phyloP scores from a whole-genome alignment of 257 asterid species.

The Ophiorrhiza pumila region DNA sequence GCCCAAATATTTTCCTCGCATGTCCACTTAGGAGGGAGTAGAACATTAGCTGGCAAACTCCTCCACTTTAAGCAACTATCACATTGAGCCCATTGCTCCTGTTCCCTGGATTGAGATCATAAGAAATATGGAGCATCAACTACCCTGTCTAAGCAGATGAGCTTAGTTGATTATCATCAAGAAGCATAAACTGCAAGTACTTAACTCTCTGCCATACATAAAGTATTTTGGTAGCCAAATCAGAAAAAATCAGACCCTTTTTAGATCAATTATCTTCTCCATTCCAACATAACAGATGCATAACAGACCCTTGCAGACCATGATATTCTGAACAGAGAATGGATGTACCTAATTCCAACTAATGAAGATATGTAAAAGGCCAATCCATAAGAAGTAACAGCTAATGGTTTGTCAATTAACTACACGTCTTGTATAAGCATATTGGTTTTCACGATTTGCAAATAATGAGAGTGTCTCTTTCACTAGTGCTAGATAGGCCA shows the following conservation, averaged over 20 bases:
- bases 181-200: too few relatives aligned
- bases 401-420: background rate
- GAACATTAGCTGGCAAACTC: slow-evolving; percentile 62
- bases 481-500: background rate
- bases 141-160: background rate
- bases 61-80: slow-evolving; percentile 88
- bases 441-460: too few relatives aligned
- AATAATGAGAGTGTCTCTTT: too few relatives aligned
- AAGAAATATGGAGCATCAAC: slow-evolving; percentile 6
- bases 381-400: background rate
- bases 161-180: too few relatives aligned
- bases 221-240: background rate
- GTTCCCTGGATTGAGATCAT: slow-evolving; percentile 48
- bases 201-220: background rate
- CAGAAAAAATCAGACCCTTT: background rate
- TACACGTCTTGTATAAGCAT: too few relatives aligned
- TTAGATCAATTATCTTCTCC: background rate
- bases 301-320: background rate
- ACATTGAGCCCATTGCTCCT: slow-evolving; percentile 94
- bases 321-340: background rate
- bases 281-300: background rate
- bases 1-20: slow-evolving; percentile 63
- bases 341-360: background rate
- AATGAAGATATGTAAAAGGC: background rate
- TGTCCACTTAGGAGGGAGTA: slow-evolving; percentile 88